Base-by-base conservation (phyloP, 169 alveolate genomes). In the Eimeria tenella region DNA sequence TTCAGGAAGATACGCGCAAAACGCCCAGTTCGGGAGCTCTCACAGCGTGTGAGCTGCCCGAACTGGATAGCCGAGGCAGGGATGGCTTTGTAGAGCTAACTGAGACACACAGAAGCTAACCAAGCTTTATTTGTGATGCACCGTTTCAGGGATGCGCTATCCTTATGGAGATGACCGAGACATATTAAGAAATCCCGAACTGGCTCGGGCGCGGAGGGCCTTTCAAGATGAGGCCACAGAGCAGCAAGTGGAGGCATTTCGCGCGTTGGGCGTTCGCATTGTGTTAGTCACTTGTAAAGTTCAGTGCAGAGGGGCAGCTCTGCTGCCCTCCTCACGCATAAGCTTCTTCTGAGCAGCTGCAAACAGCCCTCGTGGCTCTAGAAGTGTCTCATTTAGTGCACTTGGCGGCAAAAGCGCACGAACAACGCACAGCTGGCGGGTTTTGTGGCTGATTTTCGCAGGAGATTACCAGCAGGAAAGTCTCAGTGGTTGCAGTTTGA, bases 401-500 rank as follows among this genome's bases (percentile, higher is more conserved):
- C 4, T 31, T 31, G 42, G 50, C 17, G 52, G 4, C 79, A 68
- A 68, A 23, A 19, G 13, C 82, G 19, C 10, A 9, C 1, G 10
- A 10, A 6, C 15, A 52, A 71, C 56, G 42, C 9, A 71, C 19
- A 31, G 79, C 10, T 21, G 79, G 53, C 42, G 83, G 60, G 25
- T 50, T 53, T 8, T 55, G 88, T 65, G 75, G 31, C 4, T 56
- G 60, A 19, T 0, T 21, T 58, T 25, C 60, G 11, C 90, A 83
- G 90, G 77, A 83, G 25, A n/a, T 77, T 83, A 10, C 90, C 90
- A 19, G 77, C 90, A 10, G 90, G 90, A 52, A 83, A 58, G 65
- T 83, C 90, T 58, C 62, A 56, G 77, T 83, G 90, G 90, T 25
- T 58, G 73, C 90, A 83, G 62, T 83, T 83, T 21, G 90, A 83